These are phyloP conservation scores for Nitzschia inconspicua DNA, from an alignment of 108 stramenopile species.

Conservation along the genomic window DNA sequence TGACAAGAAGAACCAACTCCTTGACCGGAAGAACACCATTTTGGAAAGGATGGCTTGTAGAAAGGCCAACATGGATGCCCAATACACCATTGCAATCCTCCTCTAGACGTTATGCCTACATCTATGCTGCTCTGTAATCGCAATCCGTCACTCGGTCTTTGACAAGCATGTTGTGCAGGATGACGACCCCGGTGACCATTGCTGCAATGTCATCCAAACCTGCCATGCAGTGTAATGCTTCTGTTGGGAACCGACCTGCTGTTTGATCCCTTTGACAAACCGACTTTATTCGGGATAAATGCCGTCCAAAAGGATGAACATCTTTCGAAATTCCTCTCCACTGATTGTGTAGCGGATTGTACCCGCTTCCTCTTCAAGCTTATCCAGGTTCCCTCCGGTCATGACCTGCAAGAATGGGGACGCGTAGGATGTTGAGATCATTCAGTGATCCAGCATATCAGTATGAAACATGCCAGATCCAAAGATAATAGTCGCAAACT, in stretches of 20 bases:
- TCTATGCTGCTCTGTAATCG: background rate
- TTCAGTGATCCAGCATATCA: conserved; percentile 9
- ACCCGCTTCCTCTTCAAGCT: background rate
- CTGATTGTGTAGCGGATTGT: conserved; percentile 10
- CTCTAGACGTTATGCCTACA: too few species aligned
- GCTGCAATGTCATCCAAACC: conserved; percentile 8
- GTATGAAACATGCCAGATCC: too few species aligned
- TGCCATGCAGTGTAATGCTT: conserved; percentile 16
- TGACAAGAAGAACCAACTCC: too few species aligned
- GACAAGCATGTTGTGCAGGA: conserved; percentile 26
- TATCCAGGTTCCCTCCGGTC: too few species aligned
- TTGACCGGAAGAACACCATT: too few species aligned
- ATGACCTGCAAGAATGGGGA: too few species aligned
- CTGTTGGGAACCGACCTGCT: conserved; percentile 1
- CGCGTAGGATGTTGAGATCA: conserved; percentile 17
- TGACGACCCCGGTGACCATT: background rate
- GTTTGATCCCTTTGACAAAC: conserved; percentile 13
- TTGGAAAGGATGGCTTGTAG: too few species aligned
- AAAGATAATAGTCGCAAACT: conserved; percentile 5
- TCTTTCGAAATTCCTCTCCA: conserved; percentile 8
- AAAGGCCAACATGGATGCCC: too few species aligned
- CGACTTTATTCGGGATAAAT: conserved; percentile 26
- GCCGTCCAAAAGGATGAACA: conserved; percentile 30
- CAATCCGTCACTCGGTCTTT: conserved; percentile 14
- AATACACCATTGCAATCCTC: too few species aligned